Percentiles rank a stretch among this genome's conserved stretches.
phyloP scores from a whole-genome alignment of 1,139 yeast genomes.

The Candida frijolesensis region DNA sequence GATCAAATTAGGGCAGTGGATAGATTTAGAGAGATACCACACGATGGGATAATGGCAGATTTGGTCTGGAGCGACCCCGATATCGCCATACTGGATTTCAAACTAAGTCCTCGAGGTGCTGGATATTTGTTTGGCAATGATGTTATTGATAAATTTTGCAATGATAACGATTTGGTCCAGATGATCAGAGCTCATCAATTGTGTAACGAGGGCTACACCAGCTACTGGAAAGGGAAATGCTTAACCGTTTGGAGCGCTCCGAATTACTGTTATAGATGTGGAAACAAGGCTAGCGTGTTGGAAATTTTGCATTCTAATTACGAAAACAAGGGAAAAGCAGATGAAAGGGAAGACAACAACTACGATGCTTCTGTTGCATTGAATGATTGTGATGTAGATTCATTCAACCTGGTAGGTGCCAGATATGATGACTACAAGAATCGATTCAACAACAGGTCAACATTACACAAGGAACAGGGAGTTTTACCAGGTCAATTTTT shows the following conservation, averaged over 20 bases:
- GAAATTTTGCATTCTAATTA: slow-evolving; percentile 56
- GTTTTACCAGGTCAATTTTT: slow-evolving; percentile 58
- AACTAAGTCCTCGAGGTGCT: slow-evolving; percentile 93
- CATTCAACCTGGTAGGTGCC: background rate
- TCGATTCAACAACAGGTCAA: slow-evolving; percentile 14
- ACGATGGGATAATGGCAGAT: slow-evolving; percentile 99
- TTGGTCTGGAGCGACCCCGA: slow-evolving; percentile 99
- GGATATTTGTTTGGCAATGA: slow-evolving; percentile 95
- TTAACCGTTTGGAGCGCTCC: slow-evolving; percentile 99
- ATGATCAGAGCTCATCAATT: slow-evolving; percentile 93
- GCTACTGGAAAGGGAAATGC: slow-evolving; percentile 85
- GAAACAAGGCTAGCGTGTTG: slow-evolving; percentile 91
- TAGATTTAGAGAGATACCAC: slow-evolving; percentile 92
- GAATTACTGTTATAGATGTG: slow-evolving; percentile 94
- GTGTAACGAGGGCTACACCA: slow-evolving; percentile 94
- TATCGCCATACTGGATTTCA: slow-evolving; percentile 79
- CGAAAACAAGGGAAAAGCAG: slow-evolving; percentile 18
- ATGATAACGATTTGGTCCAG: slow-evolving; percentile 75
- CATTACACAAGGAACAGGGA: slow-evolving; percentile 19
- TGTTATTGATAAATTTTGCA: slow-evolving; percentile 83
- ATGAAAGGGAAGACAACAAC: background rate
- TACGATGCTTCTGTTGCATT: slow-evolving; percentile 10
- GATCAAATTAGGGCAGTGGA: slow-evolving; percentile 91
- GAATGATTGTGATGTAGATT: slow-evolving; percentile 1
- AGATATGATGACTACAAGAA: slow-evolving; percentile 14